phyloP scores from a whole-genome alignment of 257 asterid species.

The Solanum medicagineum region DNA sequence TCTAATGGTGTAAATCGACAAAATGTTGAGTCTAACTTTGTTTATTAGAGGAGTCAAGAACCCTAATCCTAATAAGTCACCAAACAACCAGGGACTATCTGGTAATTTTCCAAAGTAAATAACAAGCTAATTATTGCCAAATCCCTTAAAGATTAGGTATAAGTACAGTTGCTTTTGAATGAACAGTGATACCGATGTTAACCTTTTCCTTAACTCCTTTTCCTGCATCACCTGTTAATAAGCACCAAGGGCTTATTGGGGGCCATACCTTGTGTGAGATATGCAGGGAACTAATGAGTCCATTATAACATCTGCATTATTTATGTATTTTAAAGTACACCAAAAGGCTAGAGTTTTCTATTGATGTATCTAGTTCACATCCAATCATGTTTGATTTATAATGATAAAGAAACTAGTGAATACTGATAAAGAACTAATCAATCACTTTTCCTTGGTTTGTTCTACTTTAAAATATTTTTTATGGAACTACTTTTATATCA shows the following conservation, averaged over 20 bases:
- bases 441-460: neutral
- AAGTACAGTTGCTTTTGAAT: neutral
- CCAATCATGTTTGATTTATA: neutral
- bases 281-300: neutral
- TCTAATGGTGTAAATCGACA: neutral
- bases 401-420: neutral
- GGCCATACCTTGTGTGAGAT: neutral
- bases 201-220: neutral
- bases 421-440: neutral
- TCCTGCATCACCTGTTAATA: neutral
- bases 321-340: neutral
- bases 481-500: neutral
- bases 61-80: neutral
- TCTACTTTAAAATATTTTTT: neutral
- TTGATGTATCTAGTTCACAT: neutral
- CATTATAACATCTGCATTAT: neutral
- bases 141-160: neutral
- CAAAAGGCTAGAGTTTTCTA: neutral
- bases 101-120: neutral
- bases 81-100: neutral
- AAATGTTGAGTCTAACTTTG: neutral
- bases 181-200: neutral
- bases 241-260: neutral
- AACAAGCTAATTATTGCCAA: neutral
- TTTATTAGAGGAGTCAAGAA: neutral